Base-by-base conservation (phyloP, 1,284 basidiomycete genomes). In the Ganoderma resinaceum region DNA sequence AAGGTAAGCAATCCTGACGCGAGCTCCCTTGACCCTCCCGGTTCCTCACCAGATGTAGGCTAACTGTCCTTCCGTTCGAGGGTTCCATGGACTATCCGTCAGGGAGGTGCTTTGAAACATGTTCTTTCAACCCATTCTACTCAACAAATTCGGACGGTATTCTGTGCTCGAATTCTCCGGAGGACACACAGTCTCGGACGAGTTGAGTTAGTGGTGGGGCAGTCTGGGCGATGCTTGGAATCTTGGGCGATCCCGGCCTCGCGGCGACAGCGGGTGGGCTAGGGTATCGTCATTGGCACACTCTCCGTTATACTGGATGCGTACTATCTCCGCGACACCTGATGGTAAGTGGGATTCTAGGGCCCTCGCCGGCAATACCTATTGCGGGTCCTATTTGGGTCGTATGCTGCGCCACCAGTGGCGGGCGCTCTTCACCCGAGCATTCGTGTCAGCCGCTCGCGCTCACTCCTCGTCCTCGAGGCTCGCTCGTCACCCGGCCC, bases 391-490 rank as follows among this genome's bases (percentile, higher is more conserved):
- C 37, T 38, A 38, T 38, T 38, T 38, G 37, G 37, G 37, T 35
- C 12, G 18, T 29, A 20, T 38, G 58, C 12, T 23, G 58, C 58
- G 23, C 37, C n/a, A 60, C 58, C 37, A 60, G 58, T 60, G 58
- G 58, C 37, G 58, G 58, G 58, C 58, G 58, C 58, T 60, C 58
- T 9, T 29, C 37, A 18, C 23, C 37, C 37, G 23, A 38, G 16
- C 37, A 40, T 38, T 29, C 11, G 23, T 60, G 37, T 60, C 43
- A 46, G 58, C 58, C 58, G 37, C 58, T 40, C 23, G 37, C 37
- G 23, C 23, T 37, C 35, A 23, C n/a, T 60, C 37, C 58, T 60
- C 58, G 58, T 60, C 58, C 58, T 60, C 58, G 58, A 60, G 58
- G 58, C 58, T 60, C 37, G n/a, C 23, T 14, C 55, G 18, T 53